Percentiles rank a stretch among this genome's conserved stretches.
Evolutionary conservation across 1,139 yeast species (phyloP).

Genomic region (Yamadazyma pseudoaaseri): DNA sequence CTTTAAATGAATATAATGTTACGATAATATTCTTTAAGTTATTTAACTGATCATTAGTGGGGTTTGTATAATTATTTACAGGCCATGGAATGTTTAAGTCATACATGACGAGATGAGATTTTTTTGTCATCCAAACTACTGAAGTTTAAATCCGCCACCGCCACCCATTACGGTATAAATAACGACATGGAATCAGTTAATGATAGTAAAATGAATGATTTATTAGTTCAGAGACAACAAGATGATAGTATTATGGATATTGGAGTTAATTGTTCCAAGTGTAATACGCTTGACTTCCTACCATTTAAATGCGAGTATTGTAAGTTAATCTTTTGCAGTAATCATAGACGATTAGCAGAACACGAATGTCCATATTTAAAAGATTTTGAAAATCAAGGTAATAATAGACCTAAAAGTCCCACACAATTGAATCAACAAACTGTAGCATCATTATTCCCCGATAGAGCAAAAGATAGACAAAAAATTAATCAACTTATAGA

Average conservation of each 20-base stretch:
- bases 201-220: no score
- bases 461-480: slow-evolving; percentile 40
- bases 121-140: not conserved
- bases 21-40: slow-evolving; percentile 48
- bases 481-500: slow-evolving; percentile 37
- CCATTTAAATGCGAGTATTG: slow-evolving; percentile 67
- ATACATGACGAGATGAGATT: slow-evolving; percentile 24
- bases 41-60: slow-evolving; percentile 40
- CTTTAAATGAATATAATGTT: slow-evolving; percentile 65
- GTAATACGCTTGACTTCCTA: slow-evolving; percentile 65
- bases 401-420: slow-evolving; percentile 9
- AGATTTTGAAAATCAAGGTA: slow-evolving; percentile 13
- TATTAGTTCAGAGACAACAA: slow-evolving; percentile 11
- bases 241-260: slow-evolving; percentile 60
- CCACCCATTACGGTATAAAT: slow-evolving; percentile 8
- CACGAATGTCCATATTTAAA: slow-evolving; percentile 43
- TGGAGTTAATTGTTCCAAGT: slow-evolving; percentile 64
- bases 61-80: slow-evolving; percentile 43
- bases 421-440: slow-evolving; percentile 21
- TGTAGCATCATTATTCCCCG: slow-evolving; percentile 54
- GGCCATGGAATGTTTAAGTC: slow-evolving; percentile 91
- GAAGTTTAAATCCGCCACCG: slow-evolving; percentile 22
- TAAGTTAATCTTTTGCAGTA: slow-evolving; percentile 52
- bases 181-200: not conserved
- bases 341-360: slow-evolving; percentile 49